Evolutionary conservation across 495 filamentous ascomycete species (phyloP), one percentile per base, ranked within the genome.

Genomic region (Trichoderma parareesei): DNA sequence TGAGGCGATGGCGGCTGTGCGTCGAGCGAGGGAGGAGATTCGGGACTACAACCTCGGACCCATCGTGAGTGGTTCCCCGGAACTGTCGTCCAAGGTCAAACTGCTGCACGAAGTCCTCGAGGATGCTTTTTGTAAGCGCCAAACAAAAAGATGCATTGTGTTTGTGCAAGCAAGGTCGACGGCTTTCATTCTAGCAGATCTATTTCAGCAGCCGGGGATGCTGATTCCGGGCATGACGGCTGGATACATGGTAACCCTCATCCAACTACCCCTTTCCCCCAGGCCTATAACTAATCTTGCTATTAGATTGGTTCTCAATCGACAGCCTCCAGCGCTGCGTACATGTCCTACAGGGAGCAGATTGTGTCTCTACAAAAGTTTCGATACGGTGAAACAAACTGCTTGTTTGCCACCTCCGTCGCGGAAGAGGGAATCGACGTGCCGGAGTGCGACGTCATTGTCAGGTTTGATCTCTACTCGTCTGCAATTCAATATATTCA

Each of bases 401-500:
- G 93, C 69, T 78, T 98, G 61, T 88, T 97, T 72, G 88, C 92
- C 43, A 97, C 94, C 4, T 92, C 91, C 1, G 89, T 97, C 4
- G 94, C 90, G 2, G 94, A 98, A 73, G 94, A 98, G 75, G 94
- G 94, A 5, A 84, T 98, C 41, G 94, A 98, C 75, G 93, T 98
- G 55, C 93, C 93, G 0, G 91, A 96, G 68, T 98, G 94, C 80
- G 97, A 96, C 68, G 74, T 95, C 14, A 85, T 98, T 33, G 84
- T 98, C 61, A 82, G 88, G 27, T 98, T 97, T 70, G 88, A 97
- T 73, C 81, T 97, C n/a, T 96, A 92, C 73, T 73, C 83, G 10
- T 97, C 94, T 0, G 79, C 97, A 72, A 98, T 98, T 64, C 91
- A 96, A 71, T 98, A 97, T 73, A 88, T 98, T 18, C 94, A 98